Conservation (phyloP, 2,329 filamentous ascomycete species). For the Botrytis fragariae region DNA sequence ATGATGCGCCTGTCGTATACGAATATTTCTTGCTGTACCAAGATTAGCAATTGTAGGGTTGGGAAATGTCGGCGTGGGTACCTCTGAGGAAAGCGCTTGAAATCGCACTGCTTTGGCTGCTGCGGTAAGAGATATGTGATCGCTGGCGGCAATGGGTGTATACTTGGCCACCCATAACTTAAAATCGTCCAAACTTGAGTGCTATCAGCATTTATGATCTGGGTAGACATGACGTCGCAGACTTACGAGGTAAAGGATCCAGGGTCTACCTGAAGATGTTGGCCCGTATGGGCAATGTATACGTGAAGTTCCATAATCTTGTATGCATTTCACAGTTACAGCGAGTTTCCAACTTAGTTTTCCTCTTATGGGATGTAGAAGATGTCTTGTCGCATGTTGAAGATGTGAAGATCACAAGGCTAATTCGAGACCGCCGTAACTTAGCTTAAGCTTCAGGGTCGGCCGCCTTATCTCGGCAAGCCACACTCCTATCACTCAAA, state of each 20-base stretch:
- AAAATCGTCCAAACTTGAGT: slow-evolving; percentile 73
- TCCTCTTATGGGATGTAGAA: slow-evolving; percentile 22
- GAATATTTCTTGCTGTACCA: slow-evolving; percentile 74
- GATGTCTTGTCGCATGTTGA: slow-evolving; percentile 25
- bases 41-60: slow-evolving; percentile 26
- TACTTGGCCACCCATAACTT: slow-evolving; percentile 75
- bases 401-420: slow-evolving; percentile 26
- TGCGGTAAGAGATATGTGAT: slow-evolving; percentile 83
- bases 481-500: slow-evolving; percentile 8
- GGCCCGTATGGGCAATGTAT: slow-evolving; percentile 89
- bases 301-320: slow-evolving; percentile 80
- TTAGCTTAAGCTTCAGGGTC: background rate
- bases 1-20: slow-evolving; percentile 84
- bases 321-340: slow-evolving; percentile 34
- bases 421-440: background rate
- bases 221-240: slow-evolving; percentile 1
- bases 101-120: slow-evolving; percentile 54
- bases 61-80: slow-evolving; percentile 41
- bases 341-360: slow-evolving; percentile 28
- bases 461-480: slow-evolving; percentile 17
- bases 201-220: slow-evolving; percentile 16
- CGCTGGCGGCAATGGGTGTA: slow-evolving; percentile 69
- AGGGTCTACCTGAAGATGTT: slow-evolving; percentile 76
- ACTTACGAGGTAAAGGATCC: slow-evolving; percentile 71
- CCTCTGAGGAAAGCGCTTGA: slow-evolving; percentile 77